Evolutionary conservation across 768 basidiomycete species (phyloP), one percentile per base, ranked within the genome.

Genomic region (Tulasnella sp.): DNA sequence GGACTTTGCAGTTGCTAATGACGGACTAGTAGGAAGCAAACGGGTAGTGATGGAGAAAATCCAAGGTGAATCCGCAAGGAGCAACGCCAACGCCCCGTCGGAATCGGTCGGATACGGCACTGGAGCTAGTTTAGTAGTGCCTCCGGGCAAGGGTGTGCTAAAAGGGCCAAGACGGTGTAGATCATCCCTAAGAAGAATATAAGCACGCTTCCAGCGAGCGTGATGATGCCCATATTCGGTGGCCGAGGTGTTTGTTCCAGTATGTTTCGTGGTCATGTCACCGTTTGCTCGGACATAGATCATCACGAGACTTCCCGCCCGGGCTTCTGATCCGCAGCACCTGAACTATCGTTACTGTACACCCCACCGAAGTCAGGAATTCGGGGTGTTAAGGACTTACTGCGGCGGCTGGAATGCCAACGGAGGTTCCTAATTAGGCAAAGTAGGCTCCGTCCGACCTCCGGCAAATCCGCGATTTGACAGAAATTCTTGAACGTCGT

Each of bases 381-480:
- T 34, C 34, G 64, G 31, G 3, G 31, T n/a, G 64, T 5, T 34
- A 69, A 69, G 64, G 64, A 69, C 64, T 69, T 69, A 69, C 64
- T 69, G 64, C 64, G 64, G 64, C 9, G 12, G 6, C 28, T 69
- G 31, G 14, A 5, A 37, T 69, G 64, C 18, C 28, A 69, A 28
- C 64, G 64, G 46, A 37, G 64, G 31, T 31, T 20, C 64, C 16
- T 37, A 69, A 69, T 69, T 37, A 0, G 34, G 64, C 12, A 69
- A 31, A 69, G 64, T 37, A 69, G 34, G 2, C 64, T 64, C 64
- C 64, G 34, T 14, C 34, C 64, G 64, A 69, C 64, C 64, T 69
- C 64, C 64, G 34, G 64, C 64, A 69, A 69, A 69, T 69, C 64
- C 64, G 64, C 64, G 64, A 69, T 69, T 69, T 31, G 64, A 37